phyloP scores from a whole-genome alignment of 2,329 filamentous ascomycete genomes.

The Aotearoamyces nothofagi region DNA sequence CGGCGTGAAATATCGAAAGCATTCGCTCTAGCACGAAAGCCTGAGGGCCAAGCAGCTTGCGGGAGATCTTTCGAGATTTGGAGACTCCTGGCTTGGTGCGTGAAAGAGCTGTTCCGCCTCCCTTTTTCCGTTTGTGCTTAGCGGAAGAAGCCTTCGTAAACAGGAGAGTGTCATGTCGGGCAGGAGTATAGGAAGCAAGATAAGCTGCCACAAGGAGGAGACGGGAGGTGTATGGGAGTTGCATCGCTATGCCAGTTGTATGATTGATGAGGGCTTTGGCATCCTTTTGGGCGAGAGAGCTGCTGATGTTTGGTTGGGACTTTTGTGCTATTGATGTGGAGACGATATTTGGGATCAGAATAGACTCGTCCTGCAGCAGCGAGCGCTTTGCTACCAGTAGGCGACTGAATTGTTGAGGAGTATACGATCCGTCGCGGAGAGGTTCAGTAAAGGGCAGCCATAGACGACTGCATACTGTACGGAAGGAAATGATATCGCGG shows the following conservation, averaged over 20 bases:
- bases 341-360: conserved; percentile 50
- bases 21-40: conserved; percentile 66
- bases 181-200: conserved; percentile 65
- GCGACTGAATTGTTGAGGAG: conserved; percentile 69
- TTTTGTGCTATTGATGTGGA: conserved; percentile 11
- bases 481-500: conserved; percentile 62
- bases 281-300: conserved; percentile 1
- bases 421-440: conserved; percentile 50
- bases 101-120: conserved; percentile 25
- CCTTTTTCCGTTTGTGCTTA: conserved; percentile 22
- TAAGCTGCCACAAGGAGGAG: conserved; percentile 65
- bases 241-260: conserved; percentile 30
- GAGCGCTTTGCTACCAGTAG: conserved; percentile 57
- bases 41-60: conserved; percentile 62
- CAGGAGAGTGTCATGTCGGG: conserved; percentile 55
- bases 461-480: conserved; percentile 52
- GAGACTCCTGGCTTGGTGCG: conserved; percentile 17
- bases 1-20: conserved; percentile 60
- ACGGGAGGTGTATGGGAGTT: conserved; percentile 57
- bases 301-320: conserved; percentile 7
- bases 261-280: conserved; percentile 2
- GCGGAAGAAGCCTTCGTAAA: conserved; percentile 39
- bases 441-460: conserved; percentile 80
- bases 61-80: conserved; percentile 57
- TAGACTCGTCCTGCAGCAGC: conserved; percentile 58